Evolutionary conservation across 805 yeast genomes (phyloP).

Genomic region (Novakomyces olei): DNA sequence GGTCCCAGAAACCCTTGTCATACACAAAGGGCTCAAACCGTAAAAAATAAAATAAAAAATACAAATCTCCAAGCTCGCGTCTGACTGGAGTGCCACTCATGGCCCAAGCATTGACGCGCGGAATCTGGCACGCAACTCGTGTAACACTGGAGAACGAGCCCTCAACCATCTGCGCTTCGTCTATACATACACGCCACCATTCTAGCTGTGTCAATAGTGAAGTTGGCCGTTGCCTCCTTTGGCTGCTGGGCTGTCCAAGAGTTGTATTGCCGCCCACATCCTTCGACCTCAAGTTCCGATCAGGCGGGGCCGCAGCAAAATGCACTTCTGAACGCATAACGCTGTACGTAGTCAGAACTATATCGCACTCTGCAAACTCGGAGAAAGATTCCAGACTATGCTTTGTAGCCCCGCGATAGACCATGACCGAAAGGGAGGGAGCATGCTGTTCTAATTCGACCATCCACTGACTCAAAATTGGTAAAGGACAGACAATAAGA

Average conservation of each 20-base stretch:
- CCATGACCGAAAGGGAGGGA: constrained; percentile 35
- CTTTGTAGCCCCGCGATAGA: constrained; percentile 22
- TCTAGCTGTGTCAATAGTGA: constrained; percentile 66
- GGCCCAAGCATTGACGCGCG: constrained; percentile 86
- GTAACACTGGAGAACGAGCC: constrained; percentile 54
- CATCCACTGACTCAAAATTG: constrained; percentile 70
- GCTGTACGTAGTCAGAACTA: constrained; percentile 59
- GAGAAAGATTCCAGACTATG: constrained; percentile 22
- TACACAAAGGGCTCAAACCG: constrained; percentile 38
- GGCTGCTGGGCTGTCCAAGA: no score
- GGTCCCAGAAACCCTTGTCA: constrained; percentile 17
- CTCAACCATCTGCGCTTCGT: constrained; percentile 88
- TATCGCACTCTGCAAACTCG: constrained; percentile 39
- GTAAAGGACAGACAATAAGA: constrained; percentile 63
- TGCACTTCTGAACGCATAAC: constrained; percentile 56
- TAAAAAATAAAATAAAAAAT: constrained; percentile 47
- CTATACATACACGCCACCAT: constrained; percentile 76
- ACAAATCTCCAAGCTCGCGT: constrained; percentile 40
- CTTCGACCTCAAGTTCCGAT: constrained; percentile 18
- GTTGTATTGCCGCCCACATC: no score
- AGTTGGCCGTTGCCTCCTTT: constrained; percentile 9
- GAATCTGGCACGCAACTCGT: constrained; percentile 53
- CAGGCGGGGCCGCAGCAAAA: constrained; percentile 49
- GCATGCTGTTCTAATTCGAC: constrained; percentile 43
- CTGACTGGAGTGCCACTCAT: constrained; percentile 88